Evolutionary conservation across 495 filamentous ascomycete genomes (phyloP), one percentile per base, ranked within the genome.

Genomic region (Astrocystis sublimbata): DNA sequence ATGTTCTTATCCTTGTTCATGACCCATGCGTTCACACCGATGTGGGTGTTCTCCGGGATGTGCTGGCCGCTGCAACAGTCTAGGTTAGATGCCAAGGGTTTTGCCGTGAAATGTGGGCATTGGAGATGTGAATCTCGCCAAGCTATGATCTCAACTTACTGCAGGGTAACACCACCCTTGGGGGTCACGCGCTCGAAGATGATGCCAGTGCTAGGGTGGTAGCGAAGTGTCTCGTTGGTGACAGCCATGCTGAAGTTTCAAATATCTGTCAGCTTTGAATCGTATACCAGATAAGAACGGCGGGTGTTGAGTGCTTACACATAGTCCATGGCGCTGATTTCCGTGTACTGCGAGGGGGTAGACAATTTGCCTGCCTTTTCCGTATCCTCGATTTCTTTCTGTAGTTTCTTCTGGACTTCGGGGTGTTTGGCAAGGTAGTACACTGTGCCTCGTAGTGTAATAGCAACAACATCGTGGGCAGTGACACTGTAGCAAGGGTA

Each of bases 141-240:
- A 6, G 6, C 12, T 28, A 10, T 12, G 41, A 24, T 26, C 6
- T 46, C 43, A 46, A 28, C 45, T 49, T n/a, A 49, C 45, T 76
- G 72, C 26, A 89, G 77, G 8, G 75, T 74, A 4, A 78, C 71
- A 0, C 87, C 87, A n/a, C 76, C 75, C 19, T 68, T 65, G 0
- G 85, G 87, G 1, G 87, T 83, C 33, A 84, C 68, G 1, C 86
- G 80, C 65, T 87, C 83, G 12, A 89, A 74, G 6, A 80, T 72
- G 5, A 86, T 73, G 1, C 81, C 80, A 1, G 81, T 76, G 1
- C 79, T 79, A 0, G 88, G 81, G 67, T 89, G 84, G 1, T 88
- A 53, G 1, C 88, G 80, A 64, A 90, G 71, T 0, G 81, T 75
- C 70, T 92, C 89, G 58, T 87, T 82, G 56, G 90, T 80, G 13